Percentiles rank a stretch among this genome's conserved stretches.
phyloP scores from a whole-genome alignment of 1,284 basidiomycete species.

The Coniferiporia sulphurascens region DNA sequence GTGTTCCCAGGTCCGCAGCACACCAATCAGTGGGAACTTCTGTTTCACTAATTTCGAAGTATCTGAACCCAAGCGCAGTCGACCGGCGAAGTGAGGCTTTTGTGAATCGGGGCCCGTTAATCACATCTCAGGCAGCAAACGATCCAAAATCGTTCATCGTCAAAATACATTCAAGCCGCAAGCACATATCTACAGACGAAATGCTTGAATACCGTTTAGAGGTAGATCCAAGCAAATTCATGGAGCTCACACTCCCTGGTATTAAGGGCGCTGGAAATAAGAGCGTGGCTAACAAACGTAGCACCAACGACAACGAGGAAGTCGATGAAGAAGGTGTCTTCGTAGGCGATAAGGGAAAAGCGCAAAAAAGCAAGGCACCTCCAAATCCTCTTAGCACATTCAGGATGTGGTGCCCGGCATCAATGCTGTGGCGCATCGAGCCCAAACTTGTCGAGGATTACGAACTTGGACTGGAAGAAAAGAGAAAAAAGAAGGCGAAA shows the following conservation, averaged over 20 bases:
- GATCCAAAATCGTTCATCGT: conserved; percentile 31
- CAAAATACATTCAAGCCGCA: conserved; percentile 31
- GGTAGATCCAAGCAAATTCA: conserved; percentile 36
- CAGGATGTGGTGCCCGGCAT: conserved; percentile 38
- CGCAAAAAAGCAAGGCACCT: conserved; percentile 23
- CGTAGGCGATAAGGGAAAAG: conserved; percentile 15
- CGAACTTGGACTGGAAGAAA: conserved; percentile 1
- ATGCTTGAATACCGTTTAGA: conserved; percentile 41
- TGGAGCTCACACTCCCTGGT: conserved; percentile 33
- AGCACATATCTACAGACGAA: conserved; percentile 37
- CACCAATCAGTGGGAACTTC: conserved; percentile 33
- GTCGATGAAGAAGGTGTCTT: background rate
- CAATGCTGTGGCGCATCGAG: conserved; percentile 42
- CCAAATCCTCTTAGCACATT: conserved; percentile 30
- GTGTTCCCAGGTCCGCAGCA: conserved; percentile 20
- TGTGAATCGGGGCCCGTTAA: conserved; percentile 26
- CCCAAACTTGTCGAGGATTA: conserved; percentile 34
- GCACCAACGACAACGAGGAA: conserved; percentile 13
- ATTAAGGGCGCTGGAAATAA: conserved; percentile 29
- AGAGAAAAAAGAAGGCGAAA: conserved; percentile 4
- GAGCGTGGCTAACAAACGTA: conserved; percentile 17
- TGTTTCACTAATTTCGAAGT: conserved; percentile 29
- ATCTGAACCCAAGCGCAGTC: conserved; percentile 23
- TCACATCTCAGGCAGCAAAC: conserved; percentile 11
- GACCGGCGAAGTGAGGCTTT: conserved; percentile 32